These are phyloP conservation scores for Fusarium temperatum DNA, from an alignment of 2,329 filamentous ascomycete species.

Conservation along the genomic window DNA sequence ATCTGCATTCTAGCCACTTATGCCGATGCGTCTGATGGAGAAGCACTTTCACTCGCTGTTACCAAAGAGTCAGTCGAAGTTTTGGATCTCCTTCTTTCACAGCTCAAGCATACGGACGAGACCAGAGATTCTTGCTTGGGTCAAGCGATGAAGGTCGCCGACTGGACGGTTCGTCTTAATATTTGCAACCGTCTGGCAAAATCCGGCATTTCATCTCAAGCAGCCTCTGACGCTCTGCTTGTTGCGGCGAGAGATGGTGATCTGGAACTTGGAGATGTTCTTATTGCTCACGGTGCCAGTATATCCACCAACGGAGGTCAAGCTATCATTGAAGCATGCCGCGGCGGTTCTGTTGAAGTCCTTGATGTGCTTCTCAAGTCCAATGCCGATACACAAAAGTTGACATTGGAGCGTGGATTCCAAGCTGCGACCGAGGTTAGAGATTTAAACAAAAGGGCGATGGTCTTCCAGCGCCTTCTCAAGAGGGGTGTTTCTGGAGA, in stretches of 20 bases:
- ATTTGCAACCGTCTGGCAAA: slow-evolving; percentile 58
- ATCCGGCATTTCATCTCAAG: slow-evolving; percentile 55
- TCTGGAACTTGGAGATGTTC: slow-evolving; percentile 57
- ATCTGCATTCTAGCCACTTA: slow-evolving; percentile 55
- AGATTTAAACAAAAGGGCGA: slow-evolving; percentile 58
- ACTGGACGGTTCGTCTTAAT: slow-evolving; percentile 51
- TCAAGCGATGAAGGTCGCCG: slow-evolving; percentile 53
- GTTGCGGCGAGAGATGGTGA: slow-evolving; percentile 63
- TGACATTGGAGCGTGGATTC: slow-evolving; percentile 60
- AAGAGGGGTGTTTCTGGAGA: slow-evolving; percentile 60
- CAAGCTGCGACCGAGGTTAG: slow-evolving; percentile 63
- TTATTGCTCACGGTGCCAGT: slow-evolving; percentile 62
- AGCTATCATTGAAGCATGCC: slow-evolving; percentile 63
- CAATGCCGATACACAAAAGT: slow-evolving; percentile 49
- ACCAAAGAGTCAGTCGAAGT: slow-evolving; percentile 56
- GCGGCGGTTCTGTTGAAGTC: slow-evolving; percentile 59
- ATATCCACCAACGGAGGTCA: slow-evolving; percentile 62
- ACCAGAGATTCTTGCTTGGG: slow-evolving; percentile 54
- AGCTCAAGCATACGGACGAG: slow-evolving; percentile 48
- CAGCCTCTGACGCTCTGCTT: slow-evolving; percentile 60
- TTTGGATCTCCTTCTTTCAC: slow-evolving; percentile 55
- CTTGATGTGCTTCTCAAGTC: slow-evolving; percentile 60
- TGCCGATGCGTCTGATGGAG: slow-evolving; percentile 61
- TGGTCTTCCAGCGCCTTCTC: slow-evolving; percentile 61
- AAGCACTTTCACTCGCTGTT: slow-evolving; percentile 58